Conservation (phyloP, 176 grass and related monocot species). For the Hordeum vulgare region MorexV3_pseudomolecules_assembly NC_058524.1:54708944-54709443, state of each 20-base stretch:
- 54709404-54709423: background rate
- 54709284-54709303: background rate
- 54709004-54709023: background rate
- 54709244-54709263: background rate
- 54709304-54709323: background rate
- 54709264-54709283: conserved; percentile 3
- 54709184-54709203: conserved; percentile 82
- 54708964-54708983: conserved; percentile 93
- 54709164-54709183: conserved; percentile 88
- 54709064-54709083: conserved; percentile 85
- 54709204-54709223: conserved; percentile 88
- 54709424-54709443: background rate
- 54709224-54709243: conserved; percentile 21
- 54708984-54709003: background rate
- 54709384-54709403: background rate
- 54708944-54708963: conserved; percentile 88
- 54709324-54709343: background rate
- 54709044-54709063: conserved; percentile 64
- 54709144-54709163: conserved; percentile 97
- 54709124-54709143: conserved; percentile 98
- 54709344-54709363: background rate
- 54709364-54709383: background rate
- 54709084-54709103: conserved; percentile 82
- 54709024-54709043: background rate
- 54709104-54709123: conserved; percentile 76